Evolutionary conservation across 2,329 filamentous ascomycete species (phyloP), one percentile per base, ranked within the genome.

Genomic region (Cercospora zeae-maydis): DNA sequence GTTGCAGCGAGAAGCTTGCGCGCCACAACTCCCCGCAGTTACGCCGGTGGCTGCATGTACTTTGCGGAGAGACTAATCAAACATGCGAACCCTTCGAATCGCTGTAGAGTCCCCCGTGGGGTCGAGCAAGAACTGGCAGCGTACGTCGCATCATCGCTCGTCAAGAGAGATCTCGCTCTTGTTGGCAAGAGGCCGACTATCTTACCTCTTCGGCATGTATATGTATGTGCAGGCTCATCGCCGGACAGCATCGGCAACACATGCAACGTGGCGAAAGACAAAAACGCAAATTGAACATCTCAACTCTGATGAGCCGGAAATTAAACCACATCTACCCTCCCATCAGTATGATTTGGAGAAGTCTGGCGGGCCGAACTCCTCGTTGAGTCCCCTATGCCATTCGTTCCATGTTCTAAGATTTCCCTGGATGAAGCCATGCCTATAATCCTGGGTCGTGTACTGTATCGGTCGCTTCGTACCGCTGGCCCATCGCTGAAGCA

Each of bases 401-500:
- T 52, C 47, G 3, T 21, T 30, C 19, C 21, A 52, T 11, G 16
- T n/a, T 13, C 8, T 33, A 13, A 33, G 27, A 14, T 52, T 33
- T 13, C 24, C 24, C 47, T 52, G 47, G 0, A 52, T 16, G 47
- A 10, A 24, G 4, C 19, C 13, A 31, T 30, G 13, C n/a, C 30
- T 52, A 39, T 47, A 49, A 39, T 58, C 39, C 19, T 58, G 56
- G 9, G 39, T 58, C 16, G 11, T 27, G 21, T 58, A 58, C 34
- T 42, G 27, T 24, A 58, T 58, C 14, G 37, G 27, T 19, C 56
- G 37, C 37, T 58, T 58, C 6, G 56, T 58, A 21, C 56, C 56
- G 16, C 24, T 58, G n/a, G 13, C 21, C 56, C 39, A 49, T 39
- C 56, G 56, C 27, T 31, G 37, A 10, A 58, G 27, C 37, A 31